Evolutionary conservation across 2,329 filamentous ascomycete genomes (phyloP).

Genomic region (Aspergillus novofumigatus): DNA sequence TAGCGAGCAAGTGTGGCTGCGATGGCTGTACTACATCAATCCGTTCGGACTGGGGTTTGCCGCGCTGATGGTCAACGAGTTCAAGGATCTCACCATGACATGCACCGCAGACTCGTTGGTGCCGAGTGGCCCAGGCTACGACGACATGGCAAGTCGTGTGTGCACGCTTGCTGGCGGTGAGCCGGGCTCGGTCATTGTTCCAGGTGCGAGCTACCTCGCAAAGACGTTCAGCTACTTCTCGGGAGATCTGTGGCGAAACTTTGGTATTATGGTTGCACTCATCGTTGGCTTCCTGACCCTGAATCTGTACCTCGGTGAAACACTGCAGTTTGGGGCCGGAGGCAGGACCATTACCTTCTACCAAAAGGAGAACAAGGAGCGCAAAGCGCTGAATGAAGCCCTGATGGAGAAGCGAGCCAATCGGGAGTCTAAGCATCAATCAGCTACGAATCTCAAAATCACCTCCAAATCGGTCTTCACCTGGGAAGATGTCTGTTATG

Average conservation of each 20-base stretch:
- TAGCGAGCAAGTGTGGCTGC: constrained; percentile 67
- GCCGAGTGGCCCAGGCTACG: constrained; percentile 66
- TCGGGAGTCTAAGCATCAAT: constrained; percentile 33
- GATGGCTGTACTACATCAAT: constrained; percentile 79
- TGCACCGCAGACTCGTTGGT: constrained; percentile 67
- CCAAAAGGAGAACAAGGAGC: constrained; percentile 37
- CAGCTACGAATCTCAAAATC: constrained; percentile 47
- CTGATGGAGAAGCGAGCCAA: constrained; percentile 38
- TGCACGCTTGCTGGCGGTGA: constrained; percentile 73
- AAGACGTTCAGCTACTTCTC: constrained; percentile 64
- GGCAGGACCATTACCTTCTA: constrained; percentile 42
- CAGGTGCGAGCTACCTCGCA: constrained; percentile 65
- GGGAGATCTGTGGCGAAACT: constrained; percentile 65
- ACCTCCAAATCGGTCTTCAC: constrained; percentile 62
- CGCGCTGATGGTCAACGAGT: constrained; percentile 83
- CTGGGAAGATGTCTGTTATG: constrained; percentile 69
- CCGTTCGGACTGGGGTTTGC: constrained; percentile 71
- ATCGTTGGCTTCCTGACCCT: constrained; percentile 33
- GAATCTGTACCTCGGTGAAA: constrained; percentile 39
- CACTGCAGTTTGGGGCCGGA: constrained; percentile 36
- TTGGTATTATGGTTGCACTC: constrained; percentile 37
- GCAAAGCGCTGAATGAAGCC: constrained; percentile 33
- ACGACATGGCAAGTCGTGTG: constrained; percentile 68
- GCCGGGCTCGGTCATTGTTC: constrained; percentile 60
- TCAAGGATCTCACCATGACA: constrained; percentile 62